Percentiles rank a stretch among this genome's conserved stretches.
phyloP scores from a whole-genome alignment of 441 rosid genomes.

The Rhodomyrtus psidioides region DNA sequence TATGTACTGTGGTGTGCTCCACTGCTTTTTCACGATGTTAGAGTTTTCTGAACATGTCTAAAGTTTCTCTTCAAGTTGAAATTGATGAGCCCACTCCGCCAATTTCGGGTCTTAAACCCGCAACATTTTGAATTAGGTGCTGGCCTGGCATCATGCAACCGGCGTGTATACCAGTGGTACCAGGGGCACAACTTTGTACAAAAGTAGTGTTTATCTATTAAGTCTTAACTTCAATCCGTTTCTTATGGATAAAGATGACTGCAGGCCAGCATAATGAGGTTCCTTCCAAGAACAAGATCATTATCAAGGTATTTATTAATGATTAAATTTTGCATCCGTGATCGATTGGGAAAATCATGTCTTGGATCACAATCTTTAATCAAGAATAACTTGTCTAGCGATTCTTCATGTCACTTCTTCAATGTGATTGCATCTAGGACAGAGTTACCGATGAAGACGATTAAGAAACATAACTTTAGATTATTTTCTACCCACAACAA shows the following conservation, averaged over 20 bases:
- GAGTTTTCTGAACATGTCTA: slow-evolving; percentile 13
- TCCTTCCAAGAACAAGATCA: slow-evolving; percentile 19
- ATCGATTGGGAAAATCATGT: not conserved
- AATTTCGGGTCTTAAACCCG: not conserved
- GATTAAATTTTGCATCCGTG: not conserved
- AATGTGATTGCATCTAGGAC: not conserved
- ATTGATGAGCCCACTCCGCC: not conserved
- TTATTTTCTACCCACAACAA: not conserved
- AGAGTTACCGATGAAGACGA: not conserved
- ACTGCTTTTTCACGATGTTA: slow-evolving; percentile 5
- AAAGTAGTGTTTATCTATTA: not conserved
- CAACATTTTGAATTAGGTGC: not conserved
- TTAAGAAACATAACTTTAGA: not conserved
- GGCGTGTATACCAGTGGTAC: not conserved
- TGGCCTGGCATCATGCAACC: not conserved
- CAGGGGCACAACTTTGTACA: not conserved
- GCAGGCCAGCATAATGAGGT: slow-evolving; percentile 48
- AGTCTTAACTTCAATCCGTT: not conserved
- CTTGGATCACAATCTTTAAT: not conserved
- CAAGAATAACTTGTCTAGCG: not conserved
- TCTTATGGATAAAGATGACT: not conserved
- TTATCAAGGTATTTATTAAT: slow-evolving; percentile 47
- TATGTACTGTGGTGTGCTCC: not conserved
- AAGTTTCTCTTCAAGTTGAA: not conserved
- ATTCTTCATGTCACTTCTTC: not conserved